phyloP scores from a whole-genome alignment of 2,329 filamentous ascomycete genomes.

The Aspergillus pseudonomiae region DNA sequence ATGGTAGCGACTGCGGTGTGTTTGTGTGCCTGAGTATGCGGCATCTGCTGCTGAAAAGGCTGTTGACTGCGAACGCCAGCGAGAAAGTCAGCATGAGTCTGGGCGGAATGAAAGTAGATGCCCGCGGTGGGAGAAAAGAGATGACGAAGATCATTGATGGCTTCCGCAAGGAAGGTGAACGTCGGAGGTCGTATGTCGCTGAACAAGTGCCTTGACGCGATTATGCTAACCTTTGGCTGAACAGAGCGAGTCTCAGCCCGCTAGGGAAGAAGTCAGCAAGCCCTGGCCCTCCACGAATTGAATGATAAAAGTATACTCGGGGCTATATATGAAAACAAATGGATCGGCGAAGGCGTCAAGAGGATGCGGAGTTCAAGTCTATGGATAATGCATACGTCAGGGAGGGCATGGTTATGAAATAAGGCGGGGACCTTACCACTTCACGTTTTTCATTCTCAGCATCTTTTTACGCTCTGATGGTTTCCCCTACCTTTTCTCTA shows the following conservation, averaged over 20 bases:
- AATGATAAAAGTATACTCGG: conserved; percentile 13
- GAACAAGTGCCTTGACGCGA: background rate
- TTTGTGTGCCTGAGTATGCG: conserved; percentile 96
- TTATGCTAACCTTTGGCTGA: background rate
- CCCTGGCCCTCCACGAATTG: conserved; percentile 28
- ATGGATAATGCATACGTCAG: background rate
- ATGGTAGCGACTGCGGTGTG: conserved; percentile 90
- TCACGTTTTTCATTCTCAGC: background rate
- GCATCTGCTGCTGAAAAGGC: conserved; percentile 81
- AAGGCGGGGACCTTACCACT: background rate
- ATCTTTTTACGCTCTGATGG: background rate
- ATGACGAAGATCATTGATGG: conserved; percentile 89
- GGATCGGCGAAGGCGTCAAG: background rate
- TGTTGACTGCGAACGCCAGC: conserved; percentile 76
- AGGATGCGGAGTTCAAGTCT: conserved; percentile 1
- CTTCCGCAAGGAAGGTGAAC: conserved; percentile 83
- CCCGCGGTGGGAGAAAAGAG: conserved; percentile 77
- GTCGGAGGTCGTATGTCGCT: conserved; percentile 72
- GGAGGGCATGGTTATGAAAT: background rate
- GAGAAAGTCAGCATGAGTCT: conserved; percentile 96
- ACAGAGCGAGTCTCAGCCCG: conserved; percentile 27
- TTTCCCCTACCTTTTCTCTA: background rate
- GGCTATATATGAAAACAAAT: background rate
- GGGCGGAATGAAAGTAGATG: conserved; percentile 81
- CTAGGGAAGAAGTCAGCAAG: conserved; percentile 27